Evolutionary conservation across 164 flowering plant species (phyloP), one percentile per base, ranked within the genome.

Genomic region (Macadamia tetraphylla): DNA sequence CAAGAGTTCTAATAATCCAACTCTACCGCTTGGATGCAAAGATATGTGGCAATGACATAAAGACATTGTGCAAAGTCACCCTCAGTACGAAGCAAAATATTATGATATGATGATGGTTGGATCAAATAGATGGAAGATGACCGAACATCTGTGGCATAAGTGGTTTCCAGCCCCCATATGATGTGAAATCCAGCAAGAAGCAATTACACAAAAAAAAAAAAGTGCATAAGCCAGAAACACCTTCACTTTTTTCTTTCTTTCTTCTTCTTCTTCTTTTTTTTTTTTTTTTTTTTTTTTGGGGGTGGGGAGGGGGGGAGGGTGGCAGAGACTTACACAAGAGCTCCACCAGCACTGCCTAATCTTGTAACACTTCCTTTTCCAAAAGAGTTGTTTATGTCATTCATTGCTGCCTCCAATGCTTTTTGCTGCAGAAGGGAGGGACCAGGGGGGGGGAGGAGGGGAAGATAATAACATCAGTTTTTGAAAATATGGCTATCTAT

Each of bases 361-460:
- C 99, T 87, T 43, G 97, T 94, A 57, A 94, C 97, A 69, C 97
- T 94, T 78, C 99, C 99, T 77, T 89, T 94, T 31, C 99, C 99
- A 81, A 92, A 94, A 17, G 99, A 88, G 70, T 66, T 87, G 60
- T 94, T 94, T 75, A 94, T 94, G 77, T 92, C 99, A 73, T 85
- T 85, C 95, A 94, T 94, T 23, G 97, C 99, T 66, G 97, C 97
- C 62, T 94, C 97, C 77, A 92, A 57, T n/a, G 97, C 99, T 75
- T 86, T 94, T 92, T 87, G 91, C 99, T 94, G 87, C 32, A 76
- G 69, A 57, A 70, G n/a, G 35, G 23, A 5, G 62, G 44, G 32
- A 13, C 40, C 40, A 58, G 1, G 48, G 3, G 1, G 43, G 30
- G 30, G n/a, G 61, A 52, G 31, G 15, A 58, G 1, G 48, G 8